These are phyloP conservation scores for Talaromyces sp. DNA, from an alignment of 2,329 filamentous ascomycete genomes.

Conservation along the genomic window DNA sequence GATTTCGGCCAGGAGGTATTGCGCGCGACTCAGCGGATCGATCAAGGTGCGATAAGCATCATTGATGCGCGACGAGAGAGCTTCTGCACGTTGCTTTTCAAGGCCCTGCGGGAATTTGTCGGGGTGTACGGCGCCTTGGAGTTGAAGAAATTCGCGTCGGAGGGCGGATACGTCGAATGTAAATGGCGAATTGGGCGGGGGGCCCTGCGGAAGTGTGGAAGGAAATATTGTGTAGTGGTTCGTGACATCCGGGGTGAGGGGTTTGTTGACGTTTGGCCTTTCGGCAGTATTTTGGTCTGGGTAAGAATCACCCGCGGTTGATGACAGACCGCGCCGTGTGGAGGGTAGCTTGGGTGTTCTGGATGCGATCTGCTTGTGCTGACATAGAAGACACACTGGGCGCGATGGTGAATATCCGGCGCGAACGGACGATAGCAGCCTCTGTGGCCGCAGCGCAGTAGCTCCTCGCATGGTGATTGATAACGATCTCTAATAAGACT, in stretches of 20 bases:
- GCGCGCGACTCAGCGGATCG: slow-evolving; percentile 75
- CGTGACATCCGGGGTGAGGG: slow-evolving; percentile 34
- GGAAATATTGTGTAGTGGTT: slow-evolving; percentile 91
- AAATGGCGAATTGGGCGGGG: slow-evolving; percentile 75
- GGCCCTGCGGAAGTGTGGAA: slow-evolving; percentile 67
- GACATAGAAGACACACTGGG: slow-evolving; percentile 12
- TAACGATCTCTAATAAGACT: background rate
- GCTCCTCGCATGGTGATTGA: slow-evolving; percentile 10
- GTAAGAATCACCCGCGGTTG: background rate
- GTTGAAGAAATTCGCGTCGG: slow-evolving; percentile 77
- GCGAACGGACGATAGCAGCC: background rate
- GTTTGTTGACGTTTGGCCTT: background rate
- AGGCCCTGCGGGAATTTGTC: slow-evolving; percentile 47
- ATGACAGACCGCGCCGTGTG: slow-evolving; percentile 6
- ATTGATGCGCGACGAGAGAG: slow-evolving; percentile 78
- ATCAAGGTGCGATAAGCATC: slow-evolving; percentile 83
- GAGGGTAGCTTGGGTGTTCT: background rate
- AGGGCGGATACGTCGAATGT: slow-evolving; percentile 65
- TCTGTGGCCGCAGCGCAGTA: slow-evolving; percentile 1
- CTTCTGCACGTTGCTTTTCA: slow-evolving; percentile 63
- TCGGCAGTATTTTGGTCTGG: background rate
- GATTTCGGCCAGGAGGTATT: slow-evolving; percentile 69
- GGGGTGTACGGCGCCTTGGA: slow-evolving; percentile 59
- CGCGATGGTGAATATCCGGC: background rate
- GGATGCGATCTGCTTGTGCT: background rate